A percentile compares a stretch with the other conserved stretches of the same genome.
Conservation (phyloP, 2,329 filamentous ascomycete species). For the Graphium sp. region DNA sequence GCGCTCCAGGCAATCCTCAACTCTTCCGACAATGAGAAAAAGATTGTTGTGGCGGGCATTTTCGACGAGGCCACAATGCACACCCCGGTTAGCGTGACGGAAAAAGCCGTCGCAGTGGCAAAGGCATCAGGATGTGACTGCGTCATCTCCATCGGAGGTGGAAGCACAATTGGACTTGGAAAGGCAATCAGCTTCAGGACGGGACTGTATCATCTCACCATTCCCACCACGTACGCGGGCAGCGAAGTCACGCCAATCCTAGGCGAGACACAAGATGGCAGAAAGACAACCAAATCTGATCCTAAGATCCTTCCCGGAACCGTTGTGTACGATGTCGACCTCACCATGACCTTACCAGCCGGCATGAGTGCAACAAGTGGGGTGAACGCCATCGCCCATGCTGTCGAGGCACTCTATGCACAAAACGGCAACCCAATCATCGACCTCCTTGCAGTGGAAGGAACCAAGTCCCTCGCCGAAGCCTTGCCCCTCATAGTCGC, state of each 20-base stretch:
- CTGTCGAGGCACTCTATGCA: slow-evolving; percentile 46
- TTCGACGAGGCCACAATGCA: slow-evolving; percentile 45
- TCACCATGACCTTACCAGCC: slow-evolving; percentile 40
- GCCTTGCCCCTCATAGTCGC: slow-evolving; percentile 34
- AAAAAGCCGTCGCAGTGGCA: slow-evolving; percentile 32
- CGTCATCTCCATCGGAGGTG: slow-evolving; percentile 42
- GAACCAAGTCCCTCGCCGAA: slow-evolving; percentile 31
- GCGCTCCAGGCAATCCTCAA: slow-evolving; percentile 6
- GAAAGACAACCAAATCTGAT: slow-evolving; percentile 39
- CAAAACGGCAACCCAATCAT: slow-evolving; percentile 44
- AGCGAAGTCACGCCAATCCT: slow-evolving; percentile 50
- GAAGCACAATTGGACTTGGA: slow-evolving; percentile 44
- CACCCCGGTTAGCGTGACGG: slow-evolving; percentile 39
- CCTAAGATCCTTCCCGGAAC: slow-evolving; percentile 40
- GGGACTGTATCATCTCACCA: slow-evolving; percentile 33
- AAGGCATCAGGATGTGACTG: slow-evolving; percentile 28
- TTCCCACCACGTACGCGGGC: slow-evolving; percentile 45
- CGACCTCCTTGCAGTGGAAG: slow-evolving; percentile 38
- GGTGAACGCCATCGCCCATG: slow-evolving; percentile 49
- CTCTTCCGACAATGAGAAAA: too few species aligned
- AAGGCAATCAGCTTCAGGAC: slow-evolving; percentile 39
- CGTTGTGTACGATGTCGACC: slow-evolving; percentile 48
- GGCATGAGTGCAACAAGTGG: slow-evolving; percentile 38
- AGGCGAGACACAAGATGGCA: slow-evolving; percentile 40
- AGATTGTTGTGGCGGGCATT: slow-evolving; percentile 11